phyloP scores from a whole-genome alignment of 495 filamentous ascomycete species.

The Penicillium verhagenii region DNA sequence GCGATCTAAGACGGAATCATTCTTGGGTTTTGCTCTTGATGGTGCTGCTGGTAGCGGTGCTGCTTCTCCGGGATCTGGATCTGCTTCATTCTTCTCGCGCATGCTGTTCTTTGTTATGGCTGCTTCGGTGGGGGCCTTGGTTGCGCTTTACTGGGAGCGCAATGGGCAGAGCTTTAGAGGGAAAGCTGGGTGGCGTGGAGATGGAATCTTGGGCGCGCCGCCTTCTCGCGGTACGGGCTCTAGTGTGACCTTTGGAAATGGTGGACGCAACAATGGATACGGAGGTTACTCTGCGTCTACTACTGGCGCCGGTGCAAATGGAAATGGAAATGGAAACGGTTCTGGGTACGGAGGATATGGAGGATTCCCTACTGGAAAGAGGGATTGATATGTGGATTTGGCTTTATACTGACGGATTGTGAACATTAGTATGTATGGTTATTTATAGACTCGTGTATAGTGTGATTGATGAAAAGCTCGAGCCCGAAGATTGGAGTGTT shows the following conservation, averaged over 20 bases:
- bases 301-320: constrained; percentile 1
- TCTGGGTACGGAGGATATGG: constrained; percentile 40
- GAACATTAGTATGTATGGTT: background rate
- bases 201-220: constrained; percentile 46
- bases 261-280: constrained; percentile 50
- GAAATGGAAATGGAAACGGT: constrained; percentile 15
- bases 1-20: constrained; percentile 30
- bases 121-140: constrained; percentile 46
- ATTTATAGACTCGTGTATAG: background rate
- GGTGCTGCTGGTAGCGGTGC: constrained; percentile 25
- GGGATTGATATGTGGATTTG: constrained; percentile 47
- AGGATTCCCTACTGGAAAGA: constrained; percentile 49
- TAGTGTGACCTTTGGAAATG: constrained; percentile 45
- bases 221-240: constrained; percentile 26
- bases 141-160: constrained; percentile 47
- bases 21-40: constrained; percentile 43
- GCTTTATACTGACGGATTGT: background rate
- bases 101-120: constrained; percentile 44
- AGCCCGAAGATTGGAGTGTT: background rate
- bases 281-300: constrained; percentile 41
- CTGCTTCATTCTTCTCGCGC: constrained; percentile 31
- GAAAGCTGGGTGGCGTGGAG: constrained; percentile 32
- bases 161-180: constrained; percentile 34
- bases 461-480: background rate
- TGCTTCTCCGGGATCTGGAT: constrained; percentile 6